Evolutionary conservation across 345 rosid species (phyloP), one percentile per base, ranked within the genome.

Genomic region (Kernera saxatilis): DNA sequence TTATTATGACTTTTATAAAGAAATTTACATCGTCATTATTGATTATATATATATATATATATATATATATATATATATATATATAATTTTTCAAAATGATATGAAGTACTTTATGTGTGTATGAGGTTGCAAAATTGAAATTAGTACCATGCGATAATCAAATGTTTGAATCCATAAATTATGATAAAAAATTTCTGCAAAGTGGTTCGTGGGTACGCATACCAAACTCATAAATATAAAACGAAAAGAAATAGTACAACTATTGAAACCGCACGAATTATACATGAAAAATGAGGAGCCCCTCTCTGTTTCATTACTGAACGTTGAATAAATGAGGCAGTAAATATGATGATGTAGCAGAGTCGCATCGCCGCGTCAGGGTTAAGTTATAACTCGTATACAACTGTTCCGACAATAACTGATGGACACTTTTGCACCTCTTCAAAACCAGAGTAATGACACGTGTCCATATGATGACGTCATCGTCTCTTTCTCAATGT

Each of bases 311-410:
- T 32, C 6, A 58, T 13, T 52, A 51, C 23, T 36, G 4, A 53
- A 62, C 15, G 46, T 51, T 52, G 17, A 44, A 8, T 33, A 23
- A 43, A 63, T 43, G 64, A 36, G 11, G 51, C 72, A 66, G 37
- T 73, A 40, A 67, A 43, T 52, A 35, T 0, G 23, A 8, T 27
- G 58, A 25, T 55, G 35, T 5, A 22, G 35, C 70, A 75, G 27
- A 18, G 27, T 60, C 78, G 63, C 64, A 60, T 68, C 78, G 78
- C 78, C 78, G 78, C 78, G 78, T 60, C 73, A 57, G 52, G 45
- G 15, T 29, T 44, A 12, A 73, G 35, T 45, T 23, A 18, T 17
- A 40, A 67, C 33, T 59, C 73, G 21, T 21, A 4, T 58, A 30
- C 41, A 59, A 58, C 62, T 59, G 73, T 68, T 58, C 29, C 55